These are phyloP conservation scores for Gossypium davidsonii DNA, from an alignment of 441 rosid species.

Conservation along the genomic window DNA sequence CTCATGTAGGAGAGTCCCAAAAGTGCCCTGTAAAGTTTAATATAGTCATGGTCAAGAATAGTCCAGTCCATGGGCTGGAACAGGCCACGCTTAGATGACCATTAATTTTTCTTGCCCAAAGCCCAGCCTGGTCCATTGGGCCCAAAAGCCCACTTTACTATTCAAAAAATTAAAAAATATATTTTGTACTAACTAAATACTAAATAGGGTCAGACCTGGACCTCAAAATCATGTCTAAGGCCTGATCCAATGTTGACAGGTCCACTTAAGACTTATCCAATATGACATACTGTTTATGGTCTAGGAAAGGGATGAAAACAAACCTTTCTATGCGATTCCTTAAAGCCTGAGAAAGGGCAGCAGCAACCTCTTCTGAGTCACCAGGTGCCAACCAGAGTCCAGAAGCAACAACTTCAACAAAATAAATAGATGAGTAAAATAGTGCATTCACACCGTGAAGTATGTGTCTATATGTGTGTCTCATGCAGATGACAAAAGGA, in stretches of 20 bases:
- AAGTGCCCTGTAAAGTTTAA: slow-evolving; percentile 56
- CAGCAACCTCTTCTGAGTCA: slow-evolving; percentile 97
- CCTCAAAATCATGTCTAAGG: neutral
- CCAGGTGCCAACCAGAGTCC: slow-evolving; percentile 99
- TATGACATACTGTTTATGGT: slow-evolving; percentile 13
- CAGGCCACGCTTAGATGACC: neutral
- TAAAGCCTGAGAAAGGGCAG: slow-evolving; percentile 89
- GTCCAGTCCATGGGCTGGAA: neutral
- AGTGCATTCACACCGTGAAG: slow-evolving; percentile 3
- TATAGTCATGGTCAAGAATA: slow-evolving; percentile 11
- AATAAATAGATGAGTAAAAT: slow-evolving; percentile 17
- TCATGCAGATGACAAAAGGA: neutral
- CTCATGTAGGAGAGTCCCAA: slow-evolving; percentile 77
- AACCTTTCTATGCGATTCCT: slow-evolving; percentile 92
- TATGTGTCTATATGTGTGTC: slow-evolving; percentile 7
- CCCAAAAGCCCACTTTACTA: neutral
- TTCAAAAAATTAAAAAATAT: neutral
- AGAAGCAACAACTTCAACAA: slow-evolving; percentile 72
- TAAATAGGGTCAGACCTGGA: neutral
- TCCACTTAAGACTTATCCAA: neutral
- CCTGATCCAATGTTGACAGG: neutral
- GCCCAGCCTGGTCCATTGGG: neutral
- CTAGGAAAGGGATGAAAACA: slow-evolving; percentile 21
- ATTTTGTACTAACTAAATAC: neutral
- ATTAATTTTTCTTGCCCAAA: neutral